These are phyloP conservation scores for Fomitopsis pinicola DNA, from an alignment of 1,284 basidiomycete genomes.

Conservation along the genomic window DNA sequence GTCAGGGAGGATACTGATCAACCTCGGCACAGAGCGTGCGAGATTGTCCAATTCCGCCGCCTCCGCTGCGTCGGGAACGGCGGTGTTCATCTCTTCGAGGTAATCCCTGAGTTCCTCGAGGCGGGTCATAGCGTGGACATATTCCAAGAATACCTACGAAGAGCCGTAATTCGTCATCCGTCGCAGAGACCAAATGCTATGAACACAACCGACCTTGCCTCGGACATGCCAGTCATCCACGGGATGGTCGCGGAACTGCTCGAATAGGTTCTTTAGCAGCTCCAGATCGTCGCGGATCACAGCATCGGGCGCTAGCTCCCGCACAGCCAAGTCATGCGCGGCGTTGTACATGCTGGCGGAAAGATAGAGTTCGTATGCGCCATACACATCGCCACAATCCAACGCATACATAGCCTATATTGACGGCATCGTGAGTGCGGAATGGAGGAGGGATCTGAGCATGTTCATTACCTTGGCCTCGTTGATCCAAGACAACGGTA, in stretches of 20 bases:
- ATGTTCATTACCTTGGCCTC: constrained; percentile 70
- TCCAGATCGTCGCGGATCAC: constrained; percentile 77
- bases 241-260: constrained; percentile 55
- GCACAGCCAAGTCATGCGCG: constrained; percentile 81
- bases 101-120: constrained; percentile 53
- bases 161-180: constrained; percentile 4
- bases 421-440: constrained; percentile 7
- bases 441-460: not conserved
- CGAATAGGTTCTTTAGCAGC: constrained; percentile 74
- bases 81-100: constrained; percentile 30
- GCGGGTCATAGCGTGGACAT: constrained; percentile 57
- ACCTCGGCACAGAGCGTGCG: constrained; percentile 54
- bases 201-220: constrained; percentile 58
- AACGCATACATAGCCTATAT: constrained; percentile 64
- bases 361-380: constrained; percentile 77
- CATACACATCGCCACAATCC: constrained; percentile 61
- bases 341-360: constrained; percentile 64
- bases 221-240: constrained; percentile 76
- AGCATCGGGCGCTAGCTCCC: constrained; percentile 88
- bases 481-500: constrained; percentile 85
- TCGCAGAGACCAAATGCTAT: constrained; percentile 1
- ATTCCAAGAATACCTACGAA: constrained; percentile 63
- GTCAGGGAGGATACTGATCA: constrained; percentile 71
- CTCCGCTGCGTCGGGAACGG: constrained; percentile 42
- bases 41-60: constrained; percentile 58